Conservation (phyloP, 208 protist species). For the Trypanosoma congolense region DNA sequence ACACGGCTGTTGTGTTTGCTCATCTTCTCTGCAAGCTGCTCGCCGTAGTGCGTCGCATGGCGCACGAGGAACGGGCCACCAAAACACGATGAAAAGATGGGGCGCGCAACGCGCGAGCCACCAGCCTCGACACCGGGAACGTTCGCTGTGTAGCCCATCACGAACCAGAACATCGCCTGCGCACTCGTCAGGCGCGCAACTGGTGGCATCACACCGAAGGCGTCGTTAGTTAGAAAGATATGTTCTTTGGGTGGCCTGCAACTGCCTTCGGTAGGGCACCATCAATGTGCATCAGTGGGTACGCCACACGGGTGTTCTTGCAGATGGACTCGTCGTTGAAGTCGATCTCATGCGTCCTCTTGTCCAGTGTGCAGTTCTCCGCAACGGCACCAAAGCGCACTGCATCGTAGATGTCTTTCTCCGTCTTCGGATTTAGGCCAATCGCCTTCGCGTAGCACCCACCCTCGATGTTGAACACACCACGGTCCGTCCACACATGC, state of each 20-base stretch:
- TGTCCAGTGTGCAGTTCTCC: conserved; percentile 85
- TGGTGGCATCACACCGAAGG: conserved; percentile 96
- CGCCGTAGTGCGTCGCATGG: conserved; percentile 94
- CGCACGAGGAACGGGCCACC: conserved; percentile 94
- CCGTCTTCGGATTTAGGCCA: conserved; percentile 78
- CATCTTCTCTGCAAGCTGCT: conserved; percentile 94
- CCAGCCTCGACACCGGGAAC: conserved; percentile 93
- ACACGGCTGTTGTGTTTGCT: conserved; percentile 66
- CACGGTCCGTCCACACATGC: conserved; percentile 87
- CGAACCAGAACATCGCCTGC: conserved; percentile 95
- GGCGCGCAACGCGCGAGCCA: conserved; percentile 82
- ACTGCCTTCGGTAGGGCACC: conserved; percentile 80
- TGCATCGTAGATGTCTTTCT: conserved; percentile 92
- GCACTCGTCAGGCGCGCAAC: conserved; percentile 86
- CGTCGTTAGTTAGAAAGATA: conserved; percentile 97
- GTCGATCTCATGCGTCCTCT: conserved; percentile 70
- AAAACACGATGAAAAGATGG: conserved; percentile 95
- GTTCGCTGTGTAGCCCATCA: conserved; percentile 93
- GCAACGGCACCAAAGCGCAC: conserved; percentile 81
- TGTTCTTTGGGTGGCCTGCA: conserved; percentile 89
- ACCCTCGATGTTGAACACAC: conserved; percentile 92
- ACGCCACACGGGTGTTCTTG: conserved; percentile 95
- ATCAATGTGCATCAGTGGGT: conserved; percentile 93
- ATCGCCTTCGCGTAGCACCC: conserved; percentile 93
- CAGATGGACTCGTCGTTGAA: conserved; percentile 92